Evolutionary conservation across 2,329 filamentous ascomycete species (phyloP).

Genomic region (Nannizzia gypsea): DNA sequence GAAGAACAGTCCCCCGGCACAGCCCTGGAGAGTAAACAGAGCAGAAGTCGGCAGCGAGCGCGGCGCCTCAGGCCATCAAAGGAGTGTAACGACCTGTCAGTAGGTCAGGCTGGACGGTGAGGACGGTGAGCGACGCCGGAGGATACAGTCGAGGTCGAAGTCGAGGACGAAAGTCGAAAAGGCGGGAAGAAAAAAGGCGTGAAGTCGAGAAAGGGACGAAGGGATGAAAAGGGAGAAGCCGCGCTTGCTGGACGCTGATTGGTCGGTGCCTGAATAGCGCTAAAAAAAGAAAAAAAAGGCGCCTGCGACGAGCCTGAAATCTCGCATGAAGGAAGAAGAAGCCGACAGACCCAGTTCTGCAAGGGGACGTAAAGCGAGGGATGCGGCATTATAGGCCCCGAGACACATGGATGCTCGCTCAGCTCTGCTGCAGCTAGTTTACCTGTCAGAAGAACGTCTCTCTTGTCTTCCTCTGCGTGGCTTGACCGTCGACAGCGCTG

Average conservation of each 20-base stretch:
- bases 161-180: background rate
- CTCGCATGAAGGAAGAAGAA: background rate
- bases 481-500: background rate
- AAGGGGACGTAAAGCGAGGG: no score
- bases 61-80: slow-evolving; percentile 1
- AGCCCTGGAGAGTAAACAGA: background rate
- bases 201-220: background rate
- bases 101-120: background rate
- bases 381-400: no score
- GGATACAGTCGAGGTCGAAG: background rate
- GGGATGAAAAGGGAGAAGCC: slow-evolving; percentile 13
- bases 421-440: no score
- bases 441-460: background rate
- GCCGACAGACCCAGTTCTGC: no score
- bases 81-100: background rate
- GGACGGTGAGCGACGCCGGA: no score
- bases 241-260: background rate
- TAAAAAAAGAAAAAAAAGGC: background rate
- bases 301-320: background rate
- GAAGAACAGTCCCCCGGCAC: background rate
- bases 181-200: background rate
- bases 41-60: background rate
- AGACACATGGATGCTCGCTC: no score
- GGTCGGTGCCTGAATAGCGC: background rate
- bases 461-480: background rate